Conservation (phyloP, 768 basidiomycete genomes). For the Lactarius sanguifluus region DNA sequence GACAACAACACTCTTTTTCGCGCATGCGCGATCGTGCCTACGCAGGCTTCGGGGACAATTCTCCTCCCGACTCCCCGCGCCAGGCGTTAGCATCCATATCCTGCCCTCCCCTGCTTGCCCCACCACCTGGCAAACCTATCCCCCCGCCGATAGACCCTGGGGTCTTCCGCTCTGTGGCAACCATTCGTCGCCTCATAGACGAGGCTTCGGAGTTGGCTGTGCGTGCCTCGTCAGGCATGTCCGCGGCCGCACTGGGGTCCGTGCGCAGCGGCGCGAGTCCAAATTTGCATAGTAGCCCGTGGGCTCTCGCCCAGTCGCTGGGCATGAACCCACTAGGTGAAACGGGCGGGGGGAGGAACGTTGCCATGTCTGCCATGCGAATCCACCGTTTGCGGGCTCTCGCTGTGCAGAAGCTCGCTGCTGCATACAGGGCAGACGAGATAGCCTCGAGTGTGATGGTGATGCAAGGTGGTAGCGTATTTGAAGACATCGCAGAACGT, state of each 20-base stretch:
- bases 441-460: slow-evolving; percentile 93
- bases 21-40: slow-evolving; percentile 47
- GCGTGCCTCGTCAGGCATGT: slow-evolving; percentile 81
- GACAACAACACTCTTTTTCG: slow-evolving; percentile 30
- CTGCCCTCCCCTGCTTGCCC: slow-evolving; percentile 51
- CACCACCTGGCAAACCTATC: slow-evolving; percentile 62
- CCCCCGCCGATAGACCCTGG: slow-evolving; percentile 91
- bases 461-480: slow-evolving; percentile 91
- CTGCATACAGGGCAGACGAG: slow-evolving; percentile 85
- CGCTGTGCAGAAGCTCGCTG: slow-evolving; percentile 83
- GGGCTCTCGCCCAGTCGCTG: slow-evolving; percentile 62
- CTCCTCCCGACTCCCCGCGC: slow-evolving; percentile 37
- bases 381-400: slow-evolving; percentile 76
- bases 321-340: slow-evolving; percentile 61
- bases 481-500: slow-evolving; percentile 88
- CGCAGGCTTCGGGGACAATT: slow-evolving; percentile 42
- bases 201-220: slow-evolving; percentile 88
- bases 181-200: slow-evolving; percentile 80
- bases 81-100: slow-evolving; percentile 35
- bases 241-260: slow-evolving; percentile 69
- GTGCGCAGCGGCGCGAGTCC: slow-evolving; percentile 47
- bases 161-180: slow-evolving; percentile 72
- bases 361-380: slow-evolving; percentile 82
- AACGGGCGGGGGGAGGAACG: slow-evolving; percentile 61
- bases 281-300: slow-evolving; percentile 48